Conservation (phyloP, 2,329 filamentous ascomycete species). For the Xylariaceae sp. region DNA sequence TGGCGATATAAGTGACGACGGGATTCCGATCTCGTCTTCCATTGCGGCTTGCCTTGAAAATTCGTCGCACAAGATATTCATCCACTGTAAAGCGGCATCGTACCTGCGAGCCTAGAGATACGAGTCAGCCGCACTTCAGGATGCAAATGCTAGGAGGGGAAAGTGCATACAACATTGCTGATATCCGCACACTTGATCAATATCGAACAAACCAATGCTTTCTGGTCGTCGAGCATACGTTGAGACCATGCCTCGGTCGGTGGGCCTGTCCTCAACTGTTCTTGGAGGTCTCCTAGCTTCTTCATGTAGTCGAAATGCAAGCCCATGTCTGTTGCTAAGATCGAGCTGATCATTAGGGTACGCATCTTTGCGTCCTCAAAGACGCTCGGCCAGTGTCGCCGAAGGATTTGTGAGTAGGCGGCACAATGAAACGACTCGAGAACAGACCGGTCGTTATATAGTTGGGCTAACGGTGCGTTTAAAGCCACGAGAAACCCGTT, state of each 20-base stretch:
- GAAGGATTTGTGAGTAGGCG: conserved; percentile 91
- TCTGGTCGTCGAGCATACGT: conserved; percentile 69
- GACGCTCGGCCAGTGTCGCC: conserved; percentile 81
- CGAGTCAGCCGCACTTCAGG: conserved; percentile 19
- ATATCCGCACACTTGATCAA: conserved; percentile 98
- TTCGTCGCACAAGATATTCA: conserved; percentile 88
- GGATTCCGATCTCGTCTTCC: conserved; percentile 82
- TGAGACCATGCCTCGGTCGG: conserved; percentile 69
- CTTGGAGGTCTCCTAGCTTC: conserved; percentile 73
- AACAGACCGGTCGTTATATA: conserved; percentile 96
- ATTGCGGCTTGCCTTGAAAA: conserved; percentile 90
- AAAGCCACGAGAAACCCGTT: conserved; percentile 92
- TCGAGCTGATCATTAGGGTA: conserved; percentile 93
- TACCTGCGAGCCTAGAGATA: conserved; percentile 69
- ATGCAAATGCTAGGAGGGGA: neutral
- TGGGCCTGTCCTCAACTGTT: conserved; percentile 64
- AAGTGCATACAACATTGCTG: conserved; percentile 80
- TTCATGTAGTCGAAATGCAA: conserved; percentile 96
- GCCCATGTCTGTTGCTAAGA: conserved; percentile 95
- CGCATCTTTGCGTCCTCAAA: conserved; percentile 77
- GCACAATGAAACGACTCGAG: conserved; percentile 97
- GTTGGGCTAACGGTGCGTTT: conserved; percentile 85
- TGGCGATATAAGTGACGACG: conserved; percentile 78
- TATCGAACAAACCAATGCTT: conserved; percentile 77
- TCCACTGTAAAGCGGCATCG: conserved; percentile 80